Base-by-base conservation (phyloP, 306 rosid species). In the Castanea mollissima region DNA sequence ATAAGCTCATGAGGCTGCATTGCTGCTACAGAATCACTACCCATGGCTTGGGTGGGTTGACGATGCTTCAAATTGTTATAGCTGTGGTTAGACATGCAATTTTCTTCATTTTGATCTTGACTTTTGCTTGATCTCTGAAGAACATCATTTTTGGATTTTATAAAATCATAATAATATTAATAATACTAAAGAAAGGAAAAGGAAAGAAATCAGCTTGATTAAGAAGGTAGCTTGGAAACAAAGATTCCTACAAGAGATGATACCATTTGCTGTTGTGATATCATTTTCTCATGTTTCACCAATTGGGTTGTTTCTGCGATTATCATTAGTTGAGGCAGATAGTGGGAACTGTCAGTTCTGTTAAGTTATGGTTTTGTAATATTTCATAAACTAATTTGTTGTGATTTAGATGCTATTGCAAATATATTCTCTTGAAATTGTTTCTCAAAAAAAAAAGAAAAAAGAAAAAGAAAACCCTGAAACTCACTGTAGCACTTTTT, bases 401-500 rank as follows among this genome's bases (percentile, higher is more conserved):
- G n/a, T 64, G 18, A 67, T 56, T 49, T 76, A 60, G 19, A 46
- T 63, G 74, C 76, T 72, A 71, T 65, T 65, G 71, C 2, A 76
- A 67, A 5, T 29, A 21, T 55, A 11, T 54, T 44, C 71, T 60
- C 41, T 71, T 29, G 46, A 56, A 21, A 21, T 21, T 21, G 21
- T 21, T 21, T 21, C 21, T 21, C 21, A 21, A 21, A 21, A 21
- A 21, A 21, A 21, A 21, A 21, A 21, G 21, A 21, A 21, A 21
- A 21, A 21, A 21, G 21, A 21, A 21, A 21, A 21, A 21, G 21
- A 21, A 67, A 38, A 13, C 80, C 55, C 23, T 55, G 52, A 56
- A 82, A 76, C 41, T 82, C 79, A 80, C 6, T 62, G 65, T 69
- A 73, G 31, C 49, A 55, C 72, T 75, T 83, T 27, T 86, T 59